Percentiles rank a stretch among this genome's conserved stretches.
Evolutionary conservation across 108 stramenopile species (phyloP).

Genomic region (Nitzschia inconspicua): DNA sequence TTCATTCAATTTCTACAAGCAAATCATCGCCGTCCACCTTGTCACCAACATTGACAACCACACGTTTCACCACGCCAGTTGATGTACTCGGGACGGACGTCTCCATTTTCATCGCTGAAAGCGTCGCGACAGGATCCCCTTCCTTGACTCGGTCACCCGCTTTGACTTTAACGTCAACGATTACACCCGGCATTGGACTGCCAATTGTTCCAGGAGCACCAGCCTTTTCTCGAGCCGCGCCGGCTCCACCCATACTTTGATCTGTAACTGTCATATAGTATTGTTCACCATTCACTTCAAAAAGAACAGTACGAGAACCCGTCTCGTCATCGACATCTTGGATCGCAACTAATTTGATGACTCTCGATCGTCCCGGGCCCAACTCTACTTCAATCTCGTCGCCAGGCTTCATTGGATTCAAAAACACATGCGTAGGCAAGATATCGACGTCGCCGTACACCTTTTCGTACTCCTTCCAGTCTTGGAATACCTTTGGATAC

Average conservation of each 20-base stretch:
- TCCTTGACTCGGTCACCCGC: constrained; percentile 82
- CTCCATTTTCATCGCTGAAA: constrained; percentile 98
- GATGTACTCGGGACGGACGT: constrained; percentile 77
- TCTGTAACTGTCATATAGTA: constrained; percentile 69
- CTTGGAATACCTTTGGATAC: constrained; percentile 86
- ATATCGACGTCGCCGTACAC: constrained; percentile 64
- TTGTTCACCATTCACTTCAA: constrained; percentile 86
- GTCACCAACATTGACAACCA: constrained; percentile 81
- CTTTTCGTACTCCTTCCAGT: constrained; percentile 58
- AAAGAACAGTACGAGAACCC: constrained; percentile 68
- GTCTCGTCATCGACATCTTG: constrained; percentile 46
- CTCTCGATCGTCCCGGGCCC: constrained; percentile 47
- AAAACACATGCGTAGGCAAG: constrained; percentile 84
- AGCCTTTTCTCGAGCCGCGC: constrained; percentile 56
- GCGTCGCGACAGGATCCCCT: constrained; percentile 82
- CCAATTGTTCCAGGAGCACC: constrained; percentile 66
- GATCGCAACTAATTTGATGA: constrained; percentile 55
- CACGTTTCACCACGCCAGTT: constrained; percentile 63
- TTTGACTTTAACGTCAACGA: constrained; percentile 81
- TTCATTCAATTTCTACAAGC: constrained; percentile 78
- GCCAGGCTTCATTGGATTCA: constrained; percentile 83
- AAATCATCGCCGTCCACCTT: constrained; percentile 86
- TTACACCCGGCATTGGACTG: constrained; percentile 91
- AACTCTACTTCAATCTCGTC: constrained; percentile 78
- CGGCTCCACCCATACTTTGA: constrained; percentile 30